A percentile compares a stretch with the other conserved stretches of the same genome.
Conservation (phyloP, 23 red algal species). For the Agarophyton chilense region DNA sequence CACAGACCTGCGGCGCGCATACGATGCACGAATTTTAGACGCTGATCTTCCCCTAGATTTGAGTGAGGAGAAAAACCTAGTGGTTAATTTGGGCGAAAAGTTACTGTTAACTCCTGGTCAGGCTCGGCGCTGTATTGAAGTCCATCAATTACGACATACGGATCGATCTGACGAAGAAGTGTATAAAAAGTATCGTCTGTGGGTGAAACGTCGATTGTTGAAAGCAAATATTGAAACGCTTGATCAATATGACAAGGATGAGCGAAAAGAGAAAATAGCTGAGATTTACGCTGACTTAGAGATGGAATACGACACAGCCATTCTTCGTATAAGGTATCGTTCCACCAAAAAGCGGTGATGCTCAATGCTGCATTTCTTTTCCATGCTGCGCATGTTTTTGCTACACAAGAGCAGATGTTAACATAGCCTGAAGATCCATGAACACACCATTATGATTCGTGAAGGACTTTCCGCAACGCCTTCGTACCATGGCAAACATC, state of each 20-base stretch:
- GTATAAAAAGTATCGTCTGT: slow-evolving; percentile 66
- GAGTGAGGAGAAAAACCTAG: slow-evolving; percentile 24
- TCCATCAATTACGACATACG: slow-evolving; percentile 62
- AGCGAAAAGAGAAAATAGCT: slow-evolving; percentile 67
- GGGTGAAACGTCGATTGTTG: slow-evolving; percentile 78
- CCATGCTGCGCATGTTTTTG: neutral
- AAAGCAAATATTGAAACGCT: slow-evolving; percentile 61
- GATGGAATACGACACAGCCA: slow-evolving; percentile 57
- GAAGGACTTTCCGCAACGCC: neutral
- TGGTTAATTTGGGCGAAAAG: slow-evolving; percentile 19
- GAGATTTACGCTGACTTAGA: slow-evolving; percentile 74
- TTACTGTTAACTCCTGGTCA: slow-evolving; percentile 61
- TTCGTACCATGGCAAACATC: neutral
- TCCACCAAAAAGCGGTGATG: slow-evolving; percentile 6
- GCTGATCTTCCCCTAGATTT: neutral
- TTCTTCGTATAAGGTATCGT: neutral
- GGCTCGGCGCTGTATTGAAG: slow-evolving; percentile 65
- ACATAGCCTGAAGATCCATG: neutral
- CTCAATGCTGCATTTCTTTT: neutral
- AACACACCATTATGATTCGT: neutral
- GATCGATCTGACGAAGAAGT: slow-evolving; percentile 43
- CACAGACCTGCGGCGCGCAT: slow-evolving; percentile 51
- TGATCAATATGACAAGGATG: slow-evolving; percentile 50
- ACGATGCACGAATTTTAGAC: slow-evolving; percentile 26
- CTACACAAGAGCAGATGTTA: neutral